A percentile compares a stretch with the other conserved stretches of the same genome.
Conservation (phyloP, 2,329 filamentous ascomycete genomes). For the Fusarium citri region DNA sequence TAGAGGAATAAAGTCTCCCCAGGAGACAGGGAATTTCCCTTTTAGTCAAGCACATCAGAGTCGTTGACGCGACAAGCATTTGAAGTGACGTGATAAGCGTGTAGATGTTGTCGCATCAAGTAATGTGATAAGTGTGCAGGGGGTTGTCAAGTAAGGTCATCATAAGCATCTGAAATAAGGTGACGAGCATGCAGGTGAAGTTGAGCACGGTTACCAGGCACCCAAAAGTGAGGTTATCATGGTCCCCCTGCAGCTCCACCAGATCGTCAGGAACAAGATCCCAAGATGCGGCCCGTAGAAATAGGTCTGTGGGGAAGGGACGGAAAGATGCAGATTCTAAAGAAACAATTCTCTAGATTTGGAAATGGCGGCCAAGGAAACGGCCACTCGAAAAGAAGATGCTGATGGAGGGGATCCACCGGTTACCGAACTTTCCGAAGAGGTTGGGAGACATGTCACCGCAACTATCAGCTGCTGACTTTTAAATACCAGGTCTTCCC, state of each 20-base stretch:
- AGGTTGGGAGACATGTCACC: slow-evolving; percentile 19
- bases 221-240: not conserved
- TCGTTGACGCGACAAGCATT: not conserved
- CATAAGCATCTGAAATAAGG: not conserved
- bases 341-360: slow-evolving; percentile 26
- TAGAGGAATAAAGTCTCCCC: slow-evolving; percentile 32
- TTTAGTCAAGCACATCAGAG: not conserved
- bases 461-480: not conserved
- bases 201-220: not conserved
- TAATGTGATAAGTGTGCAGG: not conserved
- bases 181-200: not conserved
- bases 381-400: slow-evolving; percentile 18
- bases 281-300: slow-evolving; percentile 31
- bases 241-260: slow-evolving; percentile 8
- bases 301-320: slow-evolving; percentile 23
- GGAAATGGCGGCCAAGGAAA: slow-evolving; percentile 22
- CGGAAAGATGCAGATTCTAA: slow-evolving; percentile 26
- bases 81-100: not conserved
- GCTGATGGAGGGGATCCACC: slow-evolving; percentile 40
- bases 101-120: not conserved
- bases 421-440: slow-evolving; percentile 38
- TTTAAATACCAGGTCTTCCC: not conserved
- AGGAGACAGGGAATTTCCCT: not conserved
- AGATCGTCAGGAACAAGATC: slow-evolving; percentile 39
- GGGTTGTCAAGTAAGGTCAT: not conserved